phyloP scores from a whole-genome alignment of 768 basidiomycete species.

The Lactarius quietus region DNA sequence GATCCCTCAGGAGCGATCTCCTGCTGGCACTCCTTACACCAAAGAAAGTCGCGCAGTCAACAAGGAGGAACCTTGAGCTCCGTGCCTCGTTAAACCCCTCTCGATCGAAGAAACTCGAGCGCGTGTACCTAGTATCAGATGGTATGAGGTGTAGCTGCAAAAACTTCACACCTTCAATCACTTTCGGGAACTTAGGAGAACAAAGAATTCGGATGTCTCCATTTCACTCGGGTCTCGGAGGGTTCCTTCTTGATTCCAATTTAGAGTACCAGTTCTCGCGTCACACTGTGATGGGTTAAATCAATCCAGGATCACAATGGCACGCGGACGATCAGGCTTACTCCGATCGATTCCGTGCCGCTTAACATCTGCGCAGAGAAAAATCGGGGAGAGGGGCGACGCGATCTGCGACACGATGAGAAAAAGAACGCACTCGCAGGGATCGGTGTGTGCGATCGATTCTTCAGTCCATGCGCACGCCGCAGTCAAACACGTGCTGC shows the following conservation, averaged over 20 bases:
- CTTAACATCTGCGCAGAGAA: conserved; percentile 55
- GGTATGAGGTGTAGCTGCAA: background rate
- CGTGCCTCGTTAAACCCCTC: conserved; percentile 28
- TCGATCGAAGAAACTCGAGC: conserved; percentile 29
- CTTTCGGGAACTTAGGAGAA: conserved; percentile 49
- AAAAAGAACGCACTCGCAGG: conserved; percentile 47
- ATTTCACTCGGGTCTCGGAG: conserved; percentile 44
- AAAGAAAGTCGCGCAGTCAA: conserved; percentile 30
- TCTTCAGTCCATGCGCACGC: conserved; percentile 54
- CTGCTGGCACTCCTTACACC: conserved; percentile 35
- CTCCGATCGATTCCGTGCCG: conserved; percentile 28
- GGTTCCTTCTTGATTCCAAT: conserved; percentile 44
- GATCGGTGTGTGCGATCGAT: conserved; percentile 38
- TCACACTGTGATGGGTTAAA: background rate
- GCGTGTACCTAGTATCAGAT: conserved; percentile 20
- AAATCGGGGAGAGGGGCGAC: conserved; percentile 54
- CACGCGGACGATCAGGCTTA: too few relatives aligned
- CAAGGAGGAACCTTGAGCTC: conserved; percentile 31
- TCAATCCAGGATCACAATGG: background rate
- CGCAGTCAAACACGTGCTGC: conserved; percentile 43
- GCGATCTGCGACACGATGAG: conserved; percentile 47
- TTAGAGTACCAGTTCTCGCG: conserved; percentile 36
- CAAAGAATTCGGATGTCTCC: conserved; percentile 44
- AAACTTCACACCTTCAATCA: conserved; percentile 30
- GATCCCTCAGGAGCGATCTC: conserved; percentile 27